Evolutionary conservation across 192 early-diverging fungal genomes (phyloP).

Genomic region (Obelidium mucronatum): DNA sequence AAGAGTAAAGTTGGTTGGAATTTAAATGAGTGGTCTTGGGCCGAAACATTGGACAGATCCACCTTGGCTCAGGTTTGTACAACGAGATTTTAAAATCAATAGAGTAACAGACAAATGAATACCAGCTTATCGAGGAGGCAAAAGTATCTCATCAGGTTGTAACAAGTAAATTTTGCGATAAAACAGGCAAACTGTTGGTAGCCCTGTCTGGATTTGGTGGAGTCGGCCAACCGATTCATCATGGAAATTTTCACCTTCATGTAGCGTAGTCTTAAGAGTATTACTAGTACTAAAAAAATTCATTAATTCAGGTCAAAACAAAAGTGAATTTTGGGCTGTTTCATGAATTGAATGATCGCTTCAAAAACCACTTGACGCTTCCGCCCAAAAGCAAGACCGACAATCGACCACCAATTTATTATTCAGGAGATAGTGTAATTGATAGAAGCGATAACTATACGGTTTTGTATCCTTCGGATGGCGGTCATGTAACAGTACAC

Average conservation of each 20-base stretch:
- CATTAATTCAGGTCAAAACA: conserved; percentile 43
- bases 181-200: conserved; percentile 43
- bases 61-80: conserved; percentile 42
- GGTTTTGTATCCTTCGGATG: conserved; percentile 38
- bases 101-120: too few species aligned
- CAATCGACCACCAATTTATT: conserved; percentile 34
- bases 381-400: conserved; percentile 6
- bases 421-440: conserved; percentile 43
- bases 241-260: conserved; percentile 19
- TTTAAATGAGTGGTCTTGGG: conserved; percentile 49
- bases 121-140: conserved; percentile 40
- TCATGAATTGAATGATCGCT: conserved; percentile 42
- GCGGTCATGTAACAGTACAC: conserved; percentile 27
- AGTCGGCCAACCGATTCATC: conserved; percentile 26
- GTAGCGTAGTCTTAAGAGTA: conserved; percentile 16
- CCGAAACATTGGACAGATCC: conserved; percentile 35
- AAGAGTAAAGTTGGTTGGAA: conserved; percentile 23
- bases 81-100: too few species aligned
- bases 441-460: conserved; percentile 29
- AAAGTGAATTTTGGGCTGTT: conserved; percentile 56
- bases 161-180: conserved; percentile 15
- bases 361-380: neutral
- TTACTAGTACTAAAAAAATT: neutral
- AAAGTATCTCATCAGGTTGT: conserved; percentile 26
- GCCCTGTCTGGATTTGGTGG: conserved; percentile 40